Base-by-base conservation (phyloP, 208 protist genomes). In the Leishmania tropica region DNA sequence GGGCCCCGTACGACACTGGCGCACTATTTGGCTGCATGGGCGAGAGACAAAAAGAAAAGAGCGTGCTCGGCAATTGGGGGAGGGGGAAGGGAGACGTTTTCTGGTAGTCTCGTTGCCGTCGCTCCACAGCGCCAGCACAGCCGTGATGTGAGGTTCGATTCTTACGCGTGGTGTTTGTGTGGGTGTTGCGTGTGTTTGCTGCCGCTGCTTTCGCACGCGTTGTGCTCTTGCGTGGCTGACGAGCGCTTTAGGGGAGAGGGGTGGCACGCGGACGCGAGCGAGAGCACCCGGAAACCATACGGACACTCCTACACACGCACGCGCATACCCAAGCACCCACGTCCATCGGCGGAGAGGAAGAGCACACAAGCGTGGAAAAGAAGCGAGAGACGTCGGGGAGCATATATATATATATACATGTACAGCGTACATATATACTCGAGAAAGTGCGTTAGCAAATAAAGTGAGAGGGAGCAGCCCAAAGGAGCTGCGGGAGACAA, bases 1-100 rank as follows among this genome's bases (percentile, higher is more conserved):
- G 84, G 35, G 72, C 81, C n/a, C 78, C 81, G 62, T 83, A 81
- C 68, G 77, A 80, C 82, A 81, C 70, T 1, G 19, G 37, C 13
- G 21, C 75, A 21, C 58, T 24, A 56, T 58, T 60, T 7, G 58
- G 4, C 74, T 80, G 72, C 75, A 73, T 79, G 24, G 47, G 0
- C 21, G n/a, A 42, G n/a, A 75, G 24, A 4, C 28, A 19, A 5
- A 28, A 48, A 45, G 10, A 64, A 4, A 68, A 35, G 62, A 15
- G 31, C 13, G 40, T 40, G 2, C 31, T 21, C 28, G 31, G 62
- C 11, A 42, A 68, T 42, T 2, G 31, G 65, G 3, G 45, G 65
- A 35, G 19, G 37, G 11, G 31, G 65, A 2, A 11, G 65, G 19
- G 37, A 47, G 17, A 13, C 11, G 24, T 67, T 45, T 71, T 45